Conservation (phyloP, 176 grass and related monocot species). For the Areca catechu region DNA sequence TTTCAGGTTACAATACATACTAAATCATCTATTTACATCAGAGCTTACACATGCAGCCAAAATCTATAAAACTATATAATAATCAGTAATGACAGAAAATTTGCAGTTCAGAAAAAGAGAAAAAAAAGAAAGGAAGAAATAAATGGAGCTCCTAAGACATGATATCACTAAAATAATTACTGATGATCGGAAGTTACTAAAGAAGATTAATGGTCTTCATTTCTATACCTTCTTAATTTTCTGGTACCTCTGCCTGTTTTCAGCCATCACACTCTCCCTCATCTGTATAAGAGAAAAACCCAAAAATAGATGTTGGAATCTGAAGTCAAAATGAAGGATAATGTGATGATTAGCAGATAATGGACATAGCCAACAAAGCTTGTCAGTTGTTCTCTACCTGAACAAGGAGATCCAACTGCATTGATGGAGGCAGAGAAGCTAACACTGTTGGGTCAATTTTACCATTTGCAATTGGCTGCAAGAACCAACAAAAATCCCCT, state of each 20-base stretch:
- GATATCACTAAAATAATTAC: too few species aligned
- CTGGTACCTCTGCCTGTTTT: constrained; percentile 97
- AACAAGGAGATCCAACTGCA: constrained; percentile 98
- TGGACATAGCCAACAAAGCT: not conserved
- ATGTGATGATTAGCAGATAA: too few species aligned
- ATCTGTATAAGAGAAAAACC: constrained; percentile 51
- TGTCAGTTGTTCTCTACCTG: constrained; percentile 39
- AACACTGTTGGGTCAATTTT: constrained; percentile 85
- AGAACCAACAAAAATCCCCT: constrained; percentile 6
- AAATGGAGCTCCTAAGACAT: too few species aligned
- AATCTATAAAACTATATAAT: too few species aligned
- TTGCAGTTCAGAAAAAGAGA: too few species aligned
- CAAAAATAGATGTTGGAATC: not conserved
- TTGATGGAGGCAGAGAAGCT: constrained; percentile 93
- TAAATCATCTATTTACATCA: too few species aligned
- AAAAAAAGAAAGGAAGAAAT: too few species aligned
- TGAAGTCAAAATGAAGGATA: too few species aligned
- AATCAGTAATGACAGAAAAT: too few species aligned
- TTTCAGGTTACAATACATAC: too few species aligned
- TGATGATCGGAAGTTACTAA: too few species aligned
- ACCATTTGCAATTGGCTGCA: constrained; percentile 57
- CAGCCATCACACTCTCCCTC: constrained; percentile 96
- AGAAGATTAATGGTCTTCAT: not conserved
- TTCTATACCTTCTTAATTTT: constrained; percentile 75
- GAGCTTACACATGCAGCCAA: too few species aligned